phyloP scores from a whole-genome alignment of 441 rosid species.

The Flueggea neowawraea region DNA sequence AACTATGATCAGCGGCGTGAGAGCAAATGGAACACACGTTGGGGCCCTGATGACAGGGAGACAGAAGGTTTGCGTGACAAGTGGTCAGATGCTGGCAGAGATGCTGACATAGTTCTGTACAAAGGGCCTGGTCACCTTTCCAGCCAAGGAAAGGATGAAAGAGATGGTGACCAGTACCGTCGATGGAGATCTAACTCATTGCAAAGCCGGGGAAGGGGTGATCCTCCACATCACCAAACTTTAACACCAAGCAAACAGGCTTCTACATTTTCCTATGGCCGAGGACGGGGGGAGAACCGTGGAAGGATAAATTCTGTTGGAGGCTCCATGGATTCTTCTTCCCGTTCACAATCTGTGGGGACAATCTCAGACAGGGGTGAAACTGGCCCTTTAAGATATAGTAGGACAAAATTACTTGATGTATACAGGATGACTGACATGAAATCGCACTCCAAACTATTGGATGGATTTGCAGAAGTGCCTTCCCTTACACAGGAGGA shows the following conservation, averaged over 20 bases:
- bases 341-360: constrained; percentile 47
- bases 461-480: constrained; percentile 63
- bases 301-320: constrained; percentile 61
- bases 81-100: constrained; percentile 68
- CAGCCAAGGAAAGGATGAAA: constrained; percentile 57
- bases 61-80: constrained; percentile 53
- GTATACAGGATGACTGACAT: constrained; percentile 65
- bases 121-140: constrained; percentile 56
- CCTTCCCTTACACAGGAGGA: constrained; percentile 77
- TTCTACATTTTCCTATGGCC: constrained; percentile 55
- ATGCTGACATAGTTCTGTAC: constrained; percentile 55
- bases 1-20: constrained; percentile 85
- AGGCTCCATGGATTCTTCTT: constrained; percentile 32
- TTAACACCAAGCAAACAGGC: constrained; percentile 61
- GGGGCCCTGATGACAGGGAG: constrained; percentile 94
- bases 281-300: constrained; percentile 75
- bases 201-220: constrained; percentile 82
- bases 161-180: constrained; percentile 70
- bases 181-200: constrained; percentile 82
- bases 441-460: constrained; percentile 31
- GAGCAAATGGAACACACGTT: constrained; percentile 98
- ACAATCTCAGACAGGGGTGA: constrained; percentile 49
- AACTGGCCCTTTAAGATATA: constrained; percentile 60
- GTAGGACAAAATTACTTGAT: constrained; percentile 77
- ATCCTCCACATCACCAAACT: constrained; percentile 55